Conservation (phyloP, 345 rosid species). For the Pugionium dolabratum region DNA sequence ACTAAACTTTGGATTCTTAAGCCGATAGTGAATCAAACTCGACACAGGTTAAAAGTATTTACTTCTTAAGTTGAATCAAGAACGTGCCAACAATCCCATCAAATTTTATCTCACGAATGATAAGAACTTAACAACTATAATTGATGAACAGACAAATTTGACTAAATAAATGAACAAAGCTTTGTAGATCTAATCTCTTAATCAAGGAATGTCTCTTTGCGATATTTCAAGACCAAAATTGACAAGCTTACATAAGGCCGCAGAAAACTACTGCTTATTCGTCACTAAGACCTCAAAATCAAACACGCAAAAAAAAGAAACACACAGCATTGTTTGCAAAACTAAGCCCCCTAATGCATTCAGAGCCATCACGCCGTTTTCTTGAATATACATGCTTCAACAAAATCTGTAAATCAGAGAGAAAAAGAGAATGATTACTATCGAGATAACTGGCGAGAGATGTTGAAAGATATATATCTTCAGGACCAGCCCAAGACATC, state of each 20-base stretch:
- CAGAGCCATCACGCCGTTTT: too few relatives aligned
- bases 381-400: neutral
- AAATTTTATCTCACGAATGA: neutral
- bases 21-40: neutral
- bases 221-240: neutral
- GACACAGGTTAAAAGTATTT: neutral
- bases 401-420: conserved; percentile 7
- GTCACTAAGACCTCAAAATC: conserved; percentile 3
- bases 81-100: neutral
- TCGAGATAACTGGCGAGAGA: conserved; percentile 90
- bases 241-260: neutral
- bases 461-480: conserved; percentile 85
- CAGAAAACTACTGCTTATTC: neutral
- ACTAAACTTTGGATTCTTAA: neutral
- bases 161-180: neutral
- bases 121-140: neutral
- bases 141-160: conserved; percentile 1
- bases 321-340: neutral
- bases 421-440: conserved; percentile 50
- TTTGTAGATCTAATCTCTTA: neutral
- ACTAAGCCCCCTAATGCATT: too few relatives aligned
- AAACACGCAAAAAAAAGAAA: neutral
- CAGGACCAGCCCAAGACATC: conserved; percentile 62
- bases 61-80: too few relatives aligned
- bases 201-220: neutral